Evolutionary conservation across 1,284 basidiomycete species (phyloP), one percentile per base, ranked within the genome.

Genomic region (Pascua sp.): DNA sequence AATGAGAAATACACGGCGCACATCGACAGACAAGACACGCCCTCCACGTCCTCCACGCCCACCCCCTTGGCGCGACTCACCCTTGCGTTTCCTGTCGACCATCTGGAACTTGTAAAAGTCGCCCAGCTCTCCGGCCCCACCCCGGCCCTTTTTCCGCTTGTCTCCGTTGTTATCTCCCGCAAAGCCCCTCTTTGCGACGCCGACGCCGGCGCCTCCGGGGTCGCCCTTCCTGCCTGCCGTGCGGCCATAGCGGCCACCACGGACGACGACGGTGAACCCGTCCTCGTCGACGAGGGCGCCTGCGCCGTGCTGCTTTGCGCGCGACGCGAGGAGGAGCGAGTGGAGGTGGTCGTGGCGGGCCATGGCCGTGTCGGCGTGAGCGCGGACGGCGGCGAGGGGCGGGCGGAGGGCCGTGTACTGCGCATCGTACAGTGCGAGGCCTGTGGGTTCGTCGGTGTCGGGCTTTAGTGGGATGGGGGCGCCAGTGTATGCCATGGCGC

Each of bases 181-280:
- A 71, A 79, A 66, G 24, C 24, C 24, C 24, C 24, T 32, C 41
- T 59, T 57, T 32, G 89, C 89, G 37, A 92, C 87, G 24, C 88
- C 89, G 36, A 92, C 87, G 12, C 56, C 62, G 2, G 50, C 52
- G 4, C 80, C 83, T 16, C 90, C 86, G 1, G 87, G 88, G n/a
- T 89, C 89, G 39, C 89, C 89, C 3, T 89, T 77, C 10, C 89
- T 89, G 37, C 90, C 90, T 4, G 90, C 77, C 0, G 90, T 90
- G 68, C 90, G 83, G 4, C 91, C 91, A 68, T 91, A 92, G 32
- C 87, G 86, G 8, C 91, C 91, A 10, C 90, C 89, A 37, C 91
- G 82, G 24, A 87, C 89, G 37, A 95, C 91, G 11, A 94, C 83
- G 11, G 90, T 93, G 73, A 94, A 95, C 1, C 91, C 91, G 64